Base-by-base conservation (phyloP, 805 yeast species). In the Yamadazyma tumulicola region DNA sequence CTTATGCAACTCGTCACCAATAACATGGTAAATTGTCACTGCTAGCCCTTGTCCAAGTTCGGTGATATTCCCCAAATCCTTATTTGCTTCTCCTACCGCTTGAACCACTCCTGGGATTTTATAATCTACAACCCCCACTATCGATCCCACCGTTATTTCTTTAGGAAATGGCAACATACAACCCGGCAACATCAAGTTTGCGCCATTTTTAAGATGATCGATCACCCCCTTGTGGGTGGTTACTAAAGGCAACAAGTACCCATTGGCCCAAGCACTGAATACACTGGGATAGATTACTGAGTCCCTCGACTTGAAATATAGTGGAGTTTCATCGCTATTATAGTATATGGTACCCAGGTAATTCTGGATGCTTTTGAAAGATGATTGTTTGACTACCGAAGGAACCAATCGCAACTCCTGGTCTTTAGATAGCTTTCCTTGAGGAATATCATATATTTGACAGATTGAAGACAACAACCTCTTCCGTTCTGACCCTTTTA, bases 401-500 rank as follows among this genome's bases (percentile, higher is more conserved):
- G 85, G 84, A 33, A 82, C 45, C 24, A 75, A 49, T 13, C 52
- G 56, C 10, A 51, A 45, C 35, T 68, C 67, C 4, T 63, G 55
- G 19, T 69, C 72, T 29, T 69, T 61, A 12, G 72, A 47, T 10
- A 78, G 50, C 19, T 55, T 45, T 13, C 54, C 61, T 26, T 57
- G 59, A 4, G 69, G 62, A 17, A 77, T 49, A 7, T 47, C 49
- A 45, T 69, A 78, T 19, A 47, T 52, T 15, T 56, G 46, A 43
- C 77, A 64, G 19, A 81, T 64, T 4, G 53, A 47, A 4, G 54
- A 46, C 8, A 77, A 55, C 17, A 81, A 55, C 42, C 70, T 71
- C 43, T 85, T 73, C 26, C 93, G 66, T 45, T 87, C 97, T 0
- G 95, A 83, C 10, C 85, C 75, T 57, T 87, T 88, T 39, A 93